Evolutionary conservation across 164 flowering plant species (phyloP).

Genomic region (Taxillus chinensis): DNA sequence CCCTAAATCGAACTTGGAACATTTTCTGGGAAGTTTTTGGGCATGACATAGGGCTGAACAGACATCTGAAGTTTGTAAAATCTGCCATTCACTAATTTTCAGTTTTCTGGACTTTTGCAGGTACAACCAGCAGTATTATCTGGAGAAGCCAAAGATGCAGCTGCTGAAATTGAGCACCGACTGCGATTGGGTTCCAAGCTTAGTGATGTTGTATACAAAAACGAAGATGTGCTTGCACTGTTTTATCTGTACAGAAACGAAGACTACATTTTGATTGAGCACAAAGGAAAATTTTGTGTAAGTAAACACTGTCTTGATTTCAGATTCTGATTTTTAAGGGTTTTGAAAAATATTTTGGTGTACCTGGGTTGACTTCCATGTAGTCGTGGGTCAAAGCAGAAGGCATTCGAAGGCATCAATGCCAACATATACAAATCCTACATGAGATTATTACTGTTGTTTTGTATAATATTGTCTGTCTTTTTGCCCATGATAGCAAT

Average conservation of each 20-base stretch:
- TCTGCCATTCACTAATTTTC: background rate
- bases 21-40: no score
- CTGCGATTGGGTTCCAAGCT: slow-evolving; percentile 73
- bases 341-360: background rate
- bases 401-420: no score
- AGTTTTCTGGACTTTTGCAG: slow-evolving; percentile 17
- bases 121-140: slow-evolving; percentile 38
- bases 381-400: no score
- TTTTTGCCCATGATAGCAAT: no score
- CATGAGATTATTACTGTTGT: no score
- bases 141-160: slow-evolving; percentile 72
- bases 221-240: slow-evolving; percentile 63
- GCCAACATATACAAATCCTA: no score
- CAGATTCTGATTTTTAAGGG: background rate
- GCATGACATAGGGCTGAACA: background rate
- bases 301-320: slow-evolving; percentile 17
- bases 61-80: background rate
- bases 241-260: slow-evolving; percentile 61
- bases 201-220: slow-evolving; percentile 48
- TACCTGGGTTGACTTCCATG: no score
- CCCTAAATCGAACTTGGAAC: no score
- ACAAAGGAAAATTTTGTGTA: slow-evolving; percentile 64
- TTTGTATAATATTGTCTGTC: no score
- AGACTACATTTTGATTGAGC: slow-evolving; percentile 70
- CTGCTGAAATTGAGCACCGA: slow-evolving; percentile 57